phyloP scores from a whole-genome alignment of 2,329 filamentous ascomycete species.

The Exserohilum rostratum region DNA sequence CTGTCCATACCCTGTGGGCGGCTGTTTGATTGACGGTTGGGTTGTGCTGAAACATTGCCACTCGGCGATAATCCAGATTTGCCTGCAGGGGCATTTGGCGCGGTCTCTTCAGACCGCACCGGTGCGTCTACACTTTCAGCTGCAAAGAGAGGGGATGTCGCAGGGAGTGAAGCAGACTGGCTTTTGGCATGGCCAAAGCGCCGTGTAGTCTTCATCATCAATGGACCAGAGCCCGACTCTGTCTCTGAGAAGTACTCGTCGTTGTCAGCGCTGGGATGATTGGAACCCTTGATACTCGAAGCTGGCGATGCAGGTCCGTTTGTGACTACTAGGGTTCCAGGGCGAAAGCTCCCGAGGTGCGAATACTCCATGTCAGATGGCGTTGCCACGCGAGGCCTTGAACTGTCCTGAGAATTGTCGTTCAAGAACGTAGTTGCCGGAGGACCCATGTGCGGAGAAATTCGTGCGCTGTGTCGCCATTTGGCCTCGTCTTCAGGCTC shows the following conservation, averaged over 20 bases:
- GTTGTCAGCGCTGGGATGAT: conserved; percentile 16
- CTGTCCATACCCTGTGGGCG: conserved; percentile 19
- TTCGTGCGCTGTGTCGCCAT: conserved; percentile 32
- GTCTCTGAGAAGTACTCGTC: conserved; percentile 40
- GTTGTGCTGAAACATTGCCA: neutral
- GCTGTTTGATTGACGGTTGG: conserved; percentile 4
- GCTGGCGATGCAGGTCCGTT: conserved; percentile 56
- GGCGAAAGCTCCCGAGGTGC: conserved; percentile 50
- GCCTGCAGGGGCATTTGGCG: neutral
- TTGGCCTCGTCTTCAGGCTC: conserved; percentile 36
- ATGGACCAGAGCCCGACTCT: conserved; percentile 24
- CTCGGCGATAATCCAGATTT: conserved; percentile 11
- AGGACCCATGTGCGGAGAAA: conserved; percentile 28
- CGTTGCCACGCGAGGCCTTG: conserved; percentile 42
- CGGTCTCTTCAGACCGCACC: neutral
- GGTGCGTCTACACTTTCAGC: neutral
- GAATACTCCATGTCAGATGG: conserved; percentile 52
- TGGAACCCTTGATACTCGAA: conserved; percentile 39
- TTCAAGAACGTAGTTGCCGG: conserved; percentile 29
- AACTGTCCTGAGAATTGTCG: conserved; percentile 30
- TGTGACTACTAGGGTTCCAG: conserved; percentile 54
- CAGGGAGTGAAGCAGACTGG: conserved; percentile 34
- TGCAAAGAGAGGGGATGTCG: conserved; percentile 19
- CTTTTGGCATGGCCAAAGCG: conserved; percentile 33
- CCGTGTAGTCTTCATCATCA: conserved; percentile 28